A percentile compares a stretch with the other conserved stretches of the same genome.
Conservation (phyloP, 208 protist genomes). For the Porcisia hertigi region DNA sequence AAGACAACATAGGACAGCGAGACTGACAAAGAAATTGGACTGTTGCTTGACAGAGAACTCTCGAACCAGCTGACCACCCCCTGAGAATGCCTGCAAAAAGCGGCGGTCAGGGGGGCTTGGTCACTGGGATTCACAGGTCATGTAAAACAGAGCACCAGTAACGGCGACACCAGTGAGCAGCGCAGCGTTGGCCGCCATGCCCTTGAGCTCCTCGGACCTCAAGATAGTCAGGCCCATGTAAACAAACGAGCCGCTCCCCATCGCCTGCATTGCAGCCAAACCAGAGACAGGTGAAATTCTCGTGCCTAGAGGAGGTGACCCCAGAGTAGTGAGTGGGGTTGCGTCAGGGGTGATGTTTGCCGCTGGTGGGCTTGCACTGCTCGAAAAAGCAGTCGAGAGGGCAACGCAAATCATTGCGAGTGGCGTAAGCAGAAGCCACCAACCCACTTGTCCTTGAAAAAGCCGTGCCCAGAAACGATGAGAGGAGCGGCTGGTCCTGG, state of each 20-base stretch:
- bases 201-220: slow-evolving; percentile 51
- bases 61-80: too few species aligned
- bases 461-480: slow-evolving; percentile 26
- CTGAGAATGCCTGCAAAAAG: background rate
- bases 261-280: slow-evolving; percentile 38
- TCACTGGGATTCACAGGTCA: slow-evolving; percentile 20
- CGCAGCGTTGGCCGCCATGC: slow-evolving; percentile 22
- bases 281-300: slow-evolving; percentile 6
- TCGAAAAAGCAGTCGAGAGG: background rate
- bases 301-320: background rate
- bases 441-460: slow-evolving; percentile 24
- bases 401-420: slow-evolving; percentile 36
- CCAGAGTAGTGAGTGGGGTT: too few species aligned
- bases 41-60: background rate
- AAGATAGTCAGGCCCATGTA: slow-evolving; percentile 57
- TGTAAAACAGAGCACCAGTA: slow-evolving; percentile 30
- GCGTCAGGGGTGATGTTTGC: background rate
- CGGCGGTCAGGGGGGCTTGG: background rate
- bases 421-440: slow-evolving; percentile 56
- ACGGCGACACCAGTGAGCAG: slow-evolving; percentile 46
- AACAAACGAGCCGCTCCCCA: slow-evolving; percentile 75
- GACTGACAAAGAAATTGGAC: background rate
- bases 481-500: background rate
- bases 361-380: background rate
- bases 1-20: background rate